Evolutionary conservation across 2,329 filamentous ascomycete species (phyloP), one percentile per base, ranked within the genome.

Genomic region (Aureobasidium uvarum): DNA sequence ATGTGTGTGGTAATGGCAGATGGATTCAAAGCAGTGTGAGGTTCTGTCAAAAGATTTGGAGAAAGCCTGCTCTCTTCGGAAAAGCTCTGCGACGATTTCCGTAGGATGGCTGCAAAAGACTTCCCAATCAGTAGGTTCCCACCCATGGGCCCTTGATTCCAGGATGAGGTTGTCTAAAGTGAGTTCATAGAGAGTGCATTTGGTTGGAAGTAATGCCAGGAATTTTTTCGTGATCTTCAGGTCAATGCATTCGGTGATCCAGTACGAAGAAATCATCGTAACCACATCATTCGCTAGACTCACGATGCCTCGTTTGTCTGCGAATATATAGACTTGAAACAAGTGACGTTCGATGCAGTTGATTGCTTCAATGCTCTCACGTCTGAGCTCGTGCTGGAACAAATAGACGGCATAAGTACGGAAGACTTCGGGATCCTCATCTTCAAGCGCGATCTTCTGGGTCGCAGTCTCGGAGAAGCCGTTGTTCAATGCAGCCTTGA

Each of bases 401-500:
- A 58, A 16, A 38, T 38, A 45, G 23, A 20, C 14, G 13, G 25
- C 54, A 10, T 39, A 58, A 25, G 23, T 45, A 8, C 38, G 39
- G 38, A 58, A 58, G 23, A 58, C 14, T 1, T 28, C 38, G 14
- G 38, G 54, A 43, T 58, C 39, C 10, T 58, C 54, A n/a, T 58
- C 54, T 13, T 58, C 54, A 14, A 58, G 39, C 2, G n/a, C n/a
- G 38, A 58, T 33, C 11, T 31, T 43, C 11, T 58, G 54, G 2
- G 20, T 20, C 6, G 8, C 13, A 8, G 54, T 58, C 14, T 58
- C 54, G 38, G 38, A 14, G 18, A 58, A 58, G 2, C 54, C 54
- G 14, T 45, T 58, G 54, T 58, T 58, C 8, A 58, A 16, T 7
- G 54, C 54, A 16, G 54, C 54, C 10, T 20, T 20, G 39, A 58